phyloP scores from a whole-genome alignment of 176 grass and related monocot species.

The Phragmites australis region DNA sequence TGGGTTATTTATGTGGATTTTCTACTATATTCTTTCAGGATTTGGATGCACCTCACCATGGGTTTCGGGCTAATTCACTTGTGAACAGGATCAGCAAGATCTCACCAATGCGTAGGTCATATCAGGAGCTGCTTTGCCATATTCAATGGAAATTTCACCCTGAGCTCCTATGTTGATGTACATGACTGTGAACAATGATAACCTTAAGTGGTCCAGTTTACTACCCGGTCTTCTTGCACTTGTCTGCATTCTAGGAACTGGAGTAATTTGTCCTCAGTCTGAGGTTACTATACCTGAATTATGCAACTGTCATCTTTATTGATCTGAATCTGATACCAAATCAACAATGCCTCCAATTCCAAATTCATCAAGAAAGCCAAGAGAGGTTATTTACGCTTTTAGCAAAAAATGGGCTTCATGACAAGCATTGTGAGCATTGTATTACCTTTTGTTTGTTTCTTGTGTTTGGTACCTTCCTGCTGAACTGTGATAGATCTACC shows the following conservation, averaged over 20 bases:
- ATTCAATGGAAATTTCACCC: not conserved
- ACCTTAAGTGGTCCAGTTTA: not conserved
- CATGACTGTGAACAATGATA: not conserved
- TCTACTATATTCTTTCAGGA: not conserved
- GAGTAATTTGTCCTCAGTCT: too few species aligned
- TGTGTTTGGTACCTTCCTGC: not conserved
- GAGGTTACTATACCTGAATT: too few species aligned
- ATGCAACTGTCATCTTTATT: too few species aligned
- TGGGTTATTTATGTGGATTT: too few species aligned
- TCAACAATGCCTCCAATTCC: not conserved
- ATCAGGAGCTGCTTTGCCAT: not conserved
- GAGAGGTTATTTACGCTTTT: not conserved
- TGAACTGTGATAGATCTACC: not conserved
- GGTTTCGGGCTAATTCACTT: too few species aligned
- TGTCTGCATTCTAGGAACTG: not conserved
- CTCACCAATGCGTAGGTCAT: not conserved
- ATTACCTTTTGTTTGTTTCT: not conserved
- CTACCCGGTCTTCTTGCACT: not conserved
- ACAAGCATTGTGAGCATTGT: slow-evolving; percentile 9
- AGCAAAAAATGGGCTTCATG: not conserved
- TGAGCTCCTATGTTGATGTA: not conserved
- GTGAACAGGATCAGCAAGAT: not conserved
- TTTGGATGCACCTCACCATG: not conserved
- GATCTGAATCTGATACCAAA: too few species aligned
- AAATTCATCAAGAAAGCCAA: not conserved